A percentile compares a stretch with the other conserved stretches of the same genome.
These are phyloP conservation scores for Mortierella sp. DNA, from an alignment of 371 early-diverging fungal species.

Conservation along the genomic window DNA sequence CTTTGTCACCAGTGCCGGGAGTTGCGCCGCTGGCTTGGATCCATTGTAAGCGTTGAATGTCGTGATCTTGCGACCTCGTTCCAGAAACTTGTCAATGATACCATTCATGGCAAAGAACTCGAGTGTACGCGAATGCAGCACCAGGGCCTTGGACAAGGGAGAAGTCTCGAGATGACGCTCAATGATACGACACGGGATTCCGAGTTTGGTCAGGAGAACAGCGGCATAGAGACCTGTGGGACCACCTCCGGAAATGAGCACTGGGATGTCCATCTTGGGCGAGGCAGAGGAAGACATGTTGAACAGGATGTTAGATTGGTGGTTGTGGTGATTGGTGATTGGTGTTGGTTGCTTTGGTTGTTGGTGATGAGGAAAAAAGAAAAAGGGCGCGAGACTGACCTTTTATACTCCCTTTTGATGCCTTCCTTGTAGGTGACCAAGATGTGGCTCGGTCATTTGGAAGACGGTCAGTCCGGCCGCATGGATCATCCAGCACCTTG, in stretches of 20 bases:
- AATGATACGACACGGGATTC: constrained; percentile 36
- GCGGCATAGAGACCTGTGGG: constrained; percentile 64
- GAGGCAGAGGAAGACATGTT: background rate
- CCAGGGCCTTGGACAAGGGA: constrained; percentile 41
- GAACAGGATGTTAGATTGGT: background rate
- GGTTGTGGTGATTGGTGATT: too few relatives aligned
- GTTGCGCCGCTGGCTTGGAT: constrained; percentile 14
- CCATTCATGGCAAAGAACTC: constrained; percentile 42
- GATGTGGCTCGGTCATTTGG: too few relatives aligned
- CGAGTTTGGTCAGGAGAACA: constrained; percentile 38
- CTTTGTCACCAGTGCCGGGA: constrained; percentile 19
- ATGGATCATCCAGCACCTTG: too few relatives aligned
- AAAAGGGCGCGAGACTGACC: too few relatives aligned
- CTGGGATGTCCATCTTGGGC: constrained; percentile 18
- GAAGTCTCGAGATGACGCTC: constrained; percentile 43
- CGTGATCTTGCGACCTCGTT: constrained; percentile 8
- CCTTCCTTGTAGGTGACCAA: too few relatives aligned
- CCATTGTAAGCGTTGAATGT: constrained; percentile 29
- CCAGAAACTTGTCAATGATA: constrained; percentile 32
- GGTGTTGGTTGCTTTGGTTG: background rate
- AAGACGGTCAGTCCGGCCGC: too few relatives aligned
- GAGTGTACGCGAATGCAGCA: constrained; percentile 48
- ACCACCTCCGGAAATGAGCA: constrained; percentile 69
- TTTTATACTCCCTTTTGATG: too few relatives aligned
- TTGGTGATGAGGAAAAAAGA: background rate